Evolutionary conservation across 345 rosid species (phyloP), one percentile per base, ranked within the genome.

Genomic region (Pistacia integerrima): DNA sequence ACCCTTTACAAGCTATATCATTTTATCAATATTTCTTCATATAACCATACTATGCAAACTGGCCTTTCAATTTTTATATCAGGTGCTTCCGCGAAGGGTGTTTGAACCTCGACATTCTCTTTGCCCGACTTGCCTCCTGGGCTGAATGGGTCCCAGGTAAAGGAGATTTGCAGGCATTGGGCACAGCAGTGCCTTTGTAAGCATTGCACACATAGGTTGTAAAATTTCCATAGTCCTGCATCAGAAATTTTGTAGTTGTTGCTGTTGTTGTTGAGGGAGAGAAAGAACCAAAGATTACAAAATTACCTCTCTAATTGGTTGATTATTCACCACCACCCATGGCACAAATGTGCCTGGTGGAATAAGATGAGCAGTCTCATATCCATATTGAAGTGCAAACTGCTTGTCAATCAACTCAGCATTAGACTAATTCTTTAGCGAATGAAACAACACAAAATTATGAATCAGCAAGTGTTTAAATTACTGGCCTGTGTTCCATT

Each of bases 181-280:
- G 87, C 48, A 38, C 20, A 38, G 4, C 55, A 11, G 10, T 74
- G 59, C 87, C 87, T 65, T 80, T 82, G 74, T 80, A 83, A 38
- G 71, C 84, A 18, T 75, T 73, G 81, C 90, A 87, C 18, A 82
- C 74, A 71, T 85, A 78, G 22, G 56, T 18, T 64, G 74, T 46
- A 70, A 70, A 87, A 58, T 85, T 76, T 25, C 13, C 61, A 12
- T 78, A 85, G 52, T 87, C 83, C 90, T 85, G 86, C 82, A 77
- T 67, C 14, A 59, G n/a, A 55, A 38, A 35, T 16, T 14, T 41
- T 11, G 64, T 5, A 12, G 22, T 17, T 25, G 14, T 59, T 38
- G 10, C 9, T 17, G 11, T 13, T 11, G 9, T 8, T 4, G 9
- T 5, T 4, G 33, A 4, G 25, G 11, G 11, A 25, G 7, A 38